Base-by-base conservation (phyloP, 2,329 filamentous ascomycete genomes). In the Penicillium palitans region DNA sequence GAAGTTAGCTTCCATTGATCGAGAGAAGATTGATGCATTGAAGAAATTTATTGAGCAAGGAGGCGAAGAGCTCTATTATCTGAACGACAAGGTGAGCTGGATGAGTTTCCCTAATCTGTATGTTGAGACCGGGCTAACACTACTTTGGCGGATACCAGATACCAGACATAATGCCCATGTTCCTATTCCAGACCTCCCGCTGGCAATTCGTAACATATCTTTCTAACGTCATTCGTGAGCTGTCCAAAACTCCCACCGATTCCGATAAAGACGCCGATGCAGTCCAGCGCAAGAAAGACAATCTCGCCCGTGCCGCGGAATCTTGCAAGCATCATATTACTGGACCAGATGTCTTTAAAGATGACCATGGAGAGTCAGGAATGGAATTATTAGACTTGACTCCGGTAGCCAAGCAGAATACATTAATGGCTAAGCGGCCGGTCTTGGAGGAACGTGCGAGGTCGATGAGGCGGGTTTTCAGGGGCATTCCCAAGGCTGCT, bases 141-240 rank as follows among this genome's bases (percentile, higher is more conserved):
- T 19, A 31, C 6, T 21, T 35, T 10, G 12, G 12, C 4, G 29
- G 13, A 37, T 24, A 40, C 9, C 41, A 87, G 72, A 93, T 96
- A 82, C 88, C 90, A 55, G 86, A 91, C 45, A 90, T 96, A 65
- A 93, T 96, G 91, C 81, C 86, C 0, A 81, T 90, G 58, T 90
- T 98, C 68, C 82, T 99, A 21, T 99, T 96, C 72, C 93, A 98
- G 73, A 87, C 88, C 19, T 96, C 93, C 2, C 85, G 93, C 25
- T 86, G 88, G 61, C 85, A 92, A 57, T 81, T 98, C 4, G 80
- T 97, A 17, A 81, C 85, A 19, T 84, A 86, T 51, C 78, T 99
- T 47, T 87, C 86, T 66, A 77, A 84, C n/a, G 80, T 84, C 13
- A 81, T 89, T 62, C 83, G 90, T 48, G 77, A 82, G 8, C 62